These are phyloP conservation scores for Simmondsia chinensis DNA, from an alignment of 148 eudicot genomes.

Conservation along the genomic window DNA sequence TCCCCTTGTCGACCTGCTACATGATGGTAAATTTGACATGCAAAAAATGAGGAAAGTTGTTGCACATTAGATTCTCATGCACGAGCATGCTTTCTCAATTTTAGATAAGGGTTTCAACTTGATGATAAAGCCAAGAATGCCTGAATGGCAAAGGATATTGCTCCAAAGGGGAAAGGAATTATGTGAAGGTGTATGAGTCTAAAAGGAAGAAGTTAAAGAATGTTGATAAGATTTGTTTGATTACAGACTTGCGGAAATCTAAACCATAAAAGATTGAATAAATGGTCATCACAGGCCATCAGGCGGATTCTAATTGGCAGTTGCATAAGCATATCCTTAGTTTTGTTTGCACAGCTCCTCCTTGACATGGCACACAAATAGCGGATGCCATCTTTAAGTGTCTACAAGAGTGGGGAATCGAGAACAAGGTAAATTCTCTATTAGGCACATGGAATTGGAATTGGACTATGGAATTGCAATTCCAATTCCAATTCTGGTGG, in stretches of 20 bases:
- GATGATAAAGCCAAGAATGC: conserved; percentile 1
- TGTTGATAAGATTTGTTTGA: conserved; percentile 3
- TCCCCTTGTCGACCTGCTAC: not conserved
- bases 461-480: no score
- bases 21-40: conserved; percentile 2
- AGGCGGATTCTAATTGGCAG: not conserved
- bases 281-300: not conserved
- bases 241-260: not conserved
- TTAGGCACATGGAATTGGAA: no score
- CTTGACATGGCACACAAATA: not conserved
- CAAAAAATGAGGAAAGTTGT: not conserved
- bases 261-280: conserved; percentile 1
- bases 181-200: conserved; percentile 3
- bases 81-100: not conserved
- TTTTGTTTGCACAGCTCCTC: conserved; percentile 3
- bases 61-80: conserved; percentile 6
- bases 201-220: conserved; percentile 5
- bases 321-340: not conserved
- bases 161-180: not conserved
- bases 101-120: conserved; percentile 2
- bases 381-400: conserved; percentile 5
- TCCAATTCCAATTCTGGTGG: no score
- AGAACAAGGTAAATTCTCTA: conserved; percentile 11
- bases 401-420: conserved; percentile 7
- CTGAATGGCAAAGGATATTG: conserved; percentile 4